phyloP scores from a whole-genome alignment of 2,329 filamentous ascomycete species.

The Diaporthe eres region DNA sequence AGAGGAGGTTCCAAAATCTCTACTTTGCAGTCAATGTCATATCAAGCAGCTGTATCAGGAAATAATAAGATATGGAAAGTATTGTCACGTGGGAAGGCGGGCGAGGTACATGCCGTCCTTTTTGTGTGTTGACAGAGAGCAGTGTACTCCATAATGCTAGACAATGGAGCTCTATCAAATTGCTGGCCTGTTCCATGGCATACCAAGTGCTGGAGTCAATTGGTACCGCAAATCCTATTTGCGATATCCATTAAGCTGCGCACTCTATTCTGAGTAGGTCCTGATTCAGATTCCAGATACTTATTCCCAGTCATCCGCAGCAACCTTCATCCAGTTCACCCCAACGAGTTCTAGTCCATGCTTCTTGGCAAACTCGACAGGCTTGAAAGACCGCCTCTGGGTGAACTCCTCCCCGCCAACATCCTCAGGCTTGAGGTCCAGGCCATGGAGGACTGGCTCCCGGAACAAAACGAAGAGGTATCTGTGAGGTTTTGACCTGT shows the following conservation, averaged over 20 bases:
- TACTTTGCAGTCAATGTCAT: not conserved
- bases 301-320: conserved; percentile 58
- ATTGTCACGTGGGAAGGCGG: no score
- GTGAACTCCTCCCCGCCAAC: conserved; percentile 63
- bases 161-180: no score
- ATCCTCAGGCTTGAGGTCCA: conserved; percentile 56
- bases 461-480: conserved; percentile 62
- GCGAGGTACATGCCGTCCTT: no score
- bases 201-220: no score
- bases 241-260: no score
- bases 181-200: fast-evolving
- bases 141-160: no score
- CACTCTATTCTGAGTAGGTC: not conserved
- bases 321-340: conserved; percentile 62
- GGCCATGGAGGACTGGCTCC: conserved; percentile 51
- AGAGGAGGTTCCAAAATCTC: not conserved
- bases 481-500: conserved; percentile 62
- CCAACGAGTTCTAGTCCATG: conserved; percentile 56
- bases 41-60: no score
- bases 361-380: conserved; percentile 55
- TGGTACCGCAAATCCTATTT: fast-evolving
- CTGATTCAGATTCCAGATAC: no score
- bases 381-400: conserved; percentile 59
- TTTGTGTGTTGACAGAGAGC: no score
- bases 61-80: no score